Percentiles rank a stretch among this genome's conserved stretches.
Conservation (phyloP, 1,139 yeast genomes). For the Debaryomycetaceae sp. region DNA sequence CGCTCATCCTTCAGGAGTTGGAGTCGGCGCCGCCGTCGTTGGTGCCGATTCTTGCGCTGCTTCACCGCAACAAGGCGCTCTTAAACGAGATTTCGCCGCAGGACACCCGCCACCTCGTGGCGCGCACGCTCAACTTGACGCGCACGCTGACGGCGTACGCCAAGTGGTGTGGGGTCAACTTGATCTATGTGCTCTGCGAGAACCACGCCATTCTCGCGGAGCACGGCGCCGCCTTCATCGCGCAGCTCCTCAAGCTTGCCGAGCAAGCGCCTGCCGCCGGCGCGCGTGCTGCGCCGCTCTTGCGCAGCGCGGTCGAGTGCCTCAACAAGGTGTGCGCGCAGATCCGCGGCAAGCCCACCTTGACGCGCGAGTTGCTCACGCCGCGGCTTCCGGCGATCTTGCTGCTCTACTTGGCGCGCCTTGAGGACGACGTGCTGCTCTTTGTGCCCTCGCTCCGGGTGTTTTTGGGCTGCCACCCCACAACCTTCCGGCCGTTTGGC, state of each 20-base stretch:
- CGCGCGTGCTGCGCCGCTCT: slow-evolving; percentile 29
- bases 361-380: slow-evolving; percentile 79
- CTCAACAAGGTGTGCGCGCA: slow-evolving; percentile 45
- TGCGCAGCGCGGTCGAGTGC: slow-evolving; percentile 48
- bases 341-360: slow-evolving; percentile 76
- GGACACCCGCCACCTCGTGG: slow-evolving; percentile 53
- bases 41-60: slow-evolving; percentile 29
- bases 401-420: slow-evolving; percentile 45
- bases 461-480: slow-evolving; percentile 57
- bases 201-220: slow-evolving; percentile 52
- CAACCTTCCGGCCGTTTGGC: slow-evolving; percentile 78
- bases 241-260: slow-evolving; percentile 50
- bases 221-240: slow-evolving; percentile 58
- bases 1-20: slow-evolving; percentile 29
- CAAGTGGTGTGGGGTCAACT: slow-evolving; percentile 63
- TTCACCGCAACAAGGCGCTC: slow-evolving; percentile 25
- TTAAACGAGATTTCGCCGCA: slow-evolving; percentile 42
- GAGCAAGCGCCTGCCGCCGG: slow-evolving; percentile 21
- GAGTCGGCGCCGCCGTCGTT: slow-evolving; percentile 32
- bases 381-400: slow-evolving; percentile 70
- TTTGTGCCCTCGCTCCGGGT: slow-evolving; percentile 47
- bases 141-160: slow-evolving; percentile 44
- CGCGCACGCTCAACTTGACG: slow-evolving; percentile 51
- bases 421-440: slow-evolving; percentile 35
- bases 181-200: slow-evolving; percentile 45